Evolutionary conservation across 495 filamentous ascomycete genomes (phyloP).

Genomic region (Penicillium silybi): DNA sequence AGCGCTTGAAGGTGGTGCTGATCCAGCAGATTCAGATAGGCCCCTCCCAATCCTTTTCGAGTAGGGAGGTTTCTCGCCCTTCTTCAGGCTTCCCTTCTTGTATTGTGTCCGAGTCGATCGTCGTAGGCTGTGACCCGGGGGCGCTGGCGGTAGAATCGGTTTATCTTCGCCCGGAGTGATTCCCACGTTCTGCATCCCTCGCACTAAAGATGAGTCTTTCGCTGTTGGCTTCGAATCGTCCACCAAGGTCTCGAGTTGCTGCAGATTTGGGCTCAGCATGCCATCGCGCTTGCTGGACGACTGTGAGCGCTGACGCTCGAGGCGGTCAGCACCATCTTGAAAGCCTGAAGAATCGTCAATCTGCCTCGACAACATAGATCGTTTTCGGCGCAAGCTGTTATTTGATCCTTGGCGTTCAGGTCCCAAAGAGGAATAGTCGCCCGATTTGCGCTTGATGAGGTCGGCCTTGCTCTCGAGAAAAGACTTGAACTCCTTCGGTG

Average conservation of each 20-base stretch:
- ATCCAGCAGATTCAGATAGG: slow-evolving; percentile 56
- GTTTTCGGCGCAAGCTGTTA: slow-evolving; percentile 73
- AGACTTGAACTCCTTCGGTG: slow-evolving; percentile 93
- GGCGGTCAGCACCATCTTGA: slow-evolving; percentile 79
- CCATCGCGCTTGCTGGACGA: slow-evolving; percentile 46
- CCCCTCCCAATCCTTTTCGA: slow-evolving; percentile 65
- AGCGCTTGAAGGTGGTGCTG: slow-evolving; percentile 36
- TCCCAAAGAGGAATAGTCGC: slow-evolving; percentile 62
- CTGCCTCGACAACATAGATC: slow-evolving; percentile 92
- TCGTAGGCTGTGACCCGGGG: slow-evolving; percentile 73
- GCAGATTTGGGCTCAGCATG: slow-evolving; percentile 54
- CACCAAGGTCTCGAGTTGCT: slow-evolving; percentile 73
- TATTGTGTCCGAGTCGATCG: slow-evolving; percentile 93
- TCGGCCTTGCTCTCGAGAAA: slow-evolving; percentile 92
- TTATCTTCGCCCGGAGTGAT: slow-evolving; percentile 66
- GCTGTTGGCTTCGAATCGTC: slow-evolving; percentile 67
- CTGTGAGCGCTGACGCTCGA: slow-evolving; percentile 71
- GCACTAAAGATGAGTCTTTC: slow-evolving; percentile 25
- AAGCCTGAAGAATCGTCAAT: slow-evolving; percentile 76
- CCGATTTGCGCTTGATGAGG: slow-evolving; percentile 78
- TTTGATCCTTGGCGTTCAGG: slow-evolving; percentile 57
- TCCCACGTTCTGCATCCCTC: slow-evolving; percentile 43
- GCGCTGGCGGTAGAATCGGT: slow-evolving; percentile 74
- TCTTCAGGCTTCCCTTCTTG: slow-evolving; percentile 77
- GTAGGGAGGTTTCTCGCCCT: slow-evolving; percentile 70